These are phyloP conservation scores for Cnidoscolus chayamansa DNA, from an alignment of 441 rosid species.

Conservation along the genomic window DNA sequence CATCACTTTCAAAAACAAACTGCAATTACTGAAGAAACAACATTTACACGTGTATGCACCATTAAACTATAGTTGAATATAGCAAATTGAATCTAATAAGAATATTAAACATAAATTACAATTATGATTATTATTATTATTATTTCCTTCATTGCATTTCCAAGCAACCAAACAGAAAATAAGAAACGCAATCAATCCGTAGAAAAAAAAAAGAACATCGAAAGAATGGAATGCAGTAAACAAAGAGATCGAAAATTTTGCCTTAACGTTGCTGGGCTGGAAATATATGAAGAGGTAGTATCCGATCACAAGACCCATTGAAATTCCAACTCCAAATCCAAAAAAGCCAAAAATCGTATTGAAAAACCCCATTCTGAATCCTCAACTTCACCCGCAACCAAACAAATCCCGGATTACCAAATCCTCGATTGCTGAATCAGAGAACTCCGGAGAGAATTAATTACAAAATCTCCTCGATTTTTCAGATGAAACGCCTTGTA, in stretches of 20 bases:
- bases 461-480: not conserved
- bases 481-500: slow-evolving; percentile 4
- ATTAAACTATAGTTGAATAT: not conserved
- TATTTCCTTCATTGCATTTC: not conserved
- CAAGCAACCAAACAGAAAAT: not conserved
- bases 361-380: slow-evolving; percentile 30
- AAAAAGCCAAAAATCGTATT: slow-evolving; percentile 65
- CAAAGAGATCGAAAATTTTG: slow-evolving; percentile 5
- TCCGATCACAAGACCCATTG: slow-evolving; percentile 71
- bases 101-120: too few relatives aligned
- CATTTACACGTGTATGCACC: not conserved
- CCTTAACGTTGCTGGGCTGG: slow-evolving; percentile 79
- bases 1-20: slow-evolving; percentile 1
- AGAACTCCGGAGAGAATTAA: not conserved
- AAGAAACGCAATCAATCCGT: not conserved
- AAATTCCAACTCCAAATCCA: slow-evolving; percentile 85
- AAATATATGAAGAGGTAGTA: slow-evolving; percentile 74
- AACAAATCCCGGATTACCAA: not conserved
- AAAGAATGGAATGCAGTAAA: not conserved
- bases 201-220: not conserved
- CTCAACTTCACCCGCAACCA: not conserved
- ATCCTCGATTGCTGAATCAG: not conserved
- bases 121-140: not conserved
- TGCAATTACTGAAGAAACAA: not conserved
- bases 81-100: not conserved